Conservation (phyloP, 2,329 filamentous ascomycete genomes). For the Ilyonectria sp. region DNA sequence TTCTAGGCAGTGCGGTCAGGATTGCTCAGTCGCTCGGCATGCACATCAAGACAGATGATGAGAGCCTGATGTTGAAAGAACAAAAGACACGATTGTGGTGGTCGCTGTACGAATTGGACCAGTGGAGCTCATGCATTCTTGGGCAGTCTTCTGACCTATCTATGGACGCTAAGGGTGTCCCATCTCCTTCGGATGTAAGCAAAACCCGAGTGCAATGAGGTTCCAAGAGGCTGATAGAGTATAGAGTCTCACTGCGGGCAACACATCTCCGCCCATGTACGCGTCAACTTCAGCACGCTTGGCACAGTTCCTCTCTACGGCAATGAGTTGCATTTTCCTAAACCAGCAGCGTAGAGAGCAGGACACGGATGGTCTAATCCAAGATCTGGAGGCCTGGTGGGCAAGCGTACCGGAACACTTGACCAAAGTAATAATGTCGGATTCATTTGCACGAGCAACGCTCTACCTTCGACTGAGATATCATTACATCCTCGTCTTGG, state of each 20-base stretch:
- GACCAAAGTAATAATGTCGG: neutral
- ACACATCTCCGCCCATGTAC: neutral
- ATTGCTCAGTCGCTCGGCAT: constrained; percentile 5
- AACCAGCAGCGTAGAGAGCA: constrained; percentile 1
- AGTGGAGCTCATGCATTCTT: constrained; percentile 4
- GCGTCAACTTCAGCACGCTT: neutral
- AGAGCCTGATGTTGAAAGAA: neutral
- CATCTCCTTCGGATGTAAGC: constrained; percentile 1
- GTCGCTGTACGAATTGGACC: constrained; percentile 2
- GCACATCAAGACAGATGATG: neutral
- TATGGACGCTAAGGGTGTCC: neutral
- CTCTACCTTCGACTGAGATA: constrained; percentile 2
- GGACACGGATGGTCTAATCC: neutral
- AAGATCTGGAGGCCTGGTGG: neutral
- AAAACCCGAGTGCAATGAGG: neutral
- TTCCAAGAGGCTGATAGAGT: neutral
- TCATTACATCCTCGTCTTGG: neutral
- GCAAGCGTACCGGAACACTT: constrained; percentile 1
- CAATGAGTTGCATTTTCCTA: constrained; percentile 5
- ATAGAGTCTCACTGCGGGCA: neutral
- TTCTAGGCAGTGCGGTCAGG: neutral
- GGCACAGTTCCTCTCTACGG: neutral
- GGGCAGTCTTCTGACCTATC: neutral
- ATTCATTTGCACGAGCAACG: neutral
- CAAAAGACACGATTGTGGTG: constrained; percentile 11